phyloP scores from a whole-genome alignment of 2,329 filamentous ascomycete species.

The Trichoderma breve region DNA sequence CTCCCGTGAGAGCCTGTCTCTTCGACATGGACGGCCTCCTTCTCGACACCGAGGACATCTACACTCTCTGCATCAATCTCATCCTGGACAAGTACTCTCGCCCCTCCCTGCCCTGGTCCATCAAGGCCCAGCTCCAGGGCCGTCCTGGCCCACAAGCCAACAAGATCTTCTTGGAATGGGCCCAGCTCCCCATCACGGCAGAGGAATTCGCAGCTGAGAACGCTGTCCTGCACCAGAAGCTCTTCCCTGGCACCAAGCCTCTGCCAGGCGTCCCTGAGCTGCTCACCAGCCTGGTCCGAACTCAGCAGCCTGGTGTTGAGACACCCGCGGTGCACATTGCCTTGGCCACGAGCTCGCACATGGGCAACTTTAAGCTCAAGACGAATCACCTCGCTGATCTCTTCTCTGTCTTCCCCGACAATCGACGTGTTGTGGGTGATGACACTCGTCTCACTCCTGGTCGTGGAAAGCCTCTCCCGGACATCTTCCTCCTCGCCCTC shows the following conservation, averaged over 20 bases:
- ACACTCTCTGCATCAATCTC: slow-evolving; percentile 79
- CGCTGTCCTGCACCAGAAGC: slow-evolving; percentile 61
- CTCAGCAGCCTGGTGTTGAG: slow-evolving; percentile 32
- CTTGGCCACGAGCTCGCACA: slow-evolving; percentile 77
- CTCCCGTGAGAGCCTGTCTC: slow-evolving; percentile 82
- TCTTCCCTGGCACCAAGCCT: slow-evolving; percentile 73
- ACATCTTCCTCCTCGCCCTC: slow-evolving; percentile 89
- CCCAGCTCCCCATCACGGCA: slow-evolving; percentile 71
- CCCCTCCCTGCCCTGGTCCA: slow-evolving; percentile 79
- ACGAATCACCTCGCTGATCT: slow-evolving; percentile 59
- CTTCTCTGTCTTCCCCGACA: slow-evolving; percentile 63
- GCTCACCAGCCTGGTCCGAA: slow-evolving; percentile 57
- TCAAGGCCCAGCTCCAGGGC: slow-evolving; percentile 82
- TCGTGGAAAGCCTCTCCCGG: slow-evolving; percentile 88
- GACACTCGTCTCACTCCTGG: slow-evolving; percentile 74
- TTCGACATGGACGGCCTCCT: slow-evolving; percentile 99
- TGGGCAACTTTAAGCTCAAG: slow-evolving; percentile 73
- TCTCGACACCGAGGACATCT: slow-evolving; percentile 87
- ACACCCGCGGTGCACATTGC: slow-evolving; percentile 66
- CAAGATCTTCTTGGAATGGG: slow-evolving; percentile 70
- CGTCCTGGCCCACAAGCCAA: slow-evolving; percentile 54
- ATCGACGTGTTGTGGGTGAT: slow-evolving; percentile 81
- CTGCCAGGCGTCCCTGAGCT: slow-evolving; percentile 75
- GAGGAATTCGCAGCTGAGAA: slow-evolving; percentile 65
- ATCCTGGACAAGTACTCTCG: slow-evolving; percentile 74